Evolutionary conservation across 176 grass and related monocot genomes (phyloP), one percentile per base, ranked within the genome.

Genomic region (Phoenix roebelenii): DNA sequence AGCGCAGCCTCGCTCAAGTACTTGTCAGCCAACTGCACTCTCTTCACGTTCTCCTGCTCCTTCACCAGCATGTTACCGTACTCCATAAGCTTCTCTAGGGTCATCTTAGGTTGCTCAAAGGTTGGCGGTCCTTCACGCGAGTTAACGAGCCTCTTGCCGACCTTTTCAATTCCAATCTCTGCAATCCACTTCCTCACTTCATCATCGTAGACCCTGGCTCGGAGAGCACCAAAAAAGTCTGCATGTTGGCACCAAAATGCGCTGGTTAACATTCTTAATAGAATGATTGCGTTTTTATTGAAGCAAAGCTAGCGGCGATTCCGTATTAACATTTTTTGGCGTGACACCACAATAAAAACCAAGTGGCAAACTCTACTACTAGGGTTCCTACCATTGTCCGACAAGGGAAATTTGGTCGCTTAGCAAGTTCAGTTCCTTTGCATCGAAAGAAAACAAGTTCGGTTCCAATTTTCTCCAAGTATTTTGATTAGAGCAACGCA

Each of bases 41-140:
- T 59, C 57, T 71, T 71, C 39, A 71, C 68, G 49, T 71, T 71
- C 68, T 71, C 68, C 23, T 71, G 68, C 30, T 71, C 68, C 68
- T 30, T 7, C 35, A 71, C 68, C 23, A 71, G 25, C 68, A 71
- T 52, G 39, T 52, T 19, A 1, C 68, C 68, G 16, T 71, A 71
- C 57, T 52, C 55, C 56, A 71, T 71, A 5, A 71, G 68, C 39
- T 30, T 71, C 2, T 60, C 56, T 4, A 71, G 16, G 16, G 6
- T 30, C 65, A 68, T 68, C 65, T 25, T 35, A 3, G 65, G 65
- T 23, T 68, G 65, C 52, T 68, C 52, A 19, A 68, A 68, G 16
- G 65, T 56, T 0, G 65, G 65, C 3, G 65, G 65, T 14, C n/a
- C 65, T 18, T 68, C 65, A 3, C 29, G 65, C 1, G 65, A 68